These are phyloP conservation scores for Coemansia sp. DNA, from an alignment of 192 early-diverging fungal genomes.

Conservation along the genomic window DNA sequence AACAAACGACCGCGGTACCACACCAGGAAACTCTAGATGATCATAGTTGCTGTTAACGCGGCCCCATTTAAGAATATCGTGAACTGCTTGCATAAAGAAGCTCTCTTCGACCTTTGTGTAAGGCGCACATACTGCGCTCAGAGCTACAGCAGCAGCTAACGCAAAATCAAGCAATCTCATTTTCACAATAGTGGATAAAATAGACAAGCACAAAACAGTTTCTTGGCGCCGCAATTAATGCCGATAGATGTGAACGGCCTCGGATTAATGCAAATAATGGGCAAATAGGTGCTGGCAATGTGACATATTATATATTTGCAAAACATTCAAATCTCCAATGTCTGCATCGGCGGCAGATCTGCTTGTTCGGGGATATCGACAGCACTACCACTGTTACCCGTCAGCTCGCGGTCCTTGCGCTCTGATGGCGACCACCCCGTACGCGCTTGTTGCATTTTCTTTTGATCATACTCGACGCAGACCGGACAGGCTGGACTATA, in stretches of 20 bases:
- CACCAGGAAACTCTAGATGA: conserved; percentile 90
- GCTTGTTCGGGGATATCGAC: conserved; percentile 8
- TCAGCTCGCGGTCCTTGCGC: conserved; percentile 18
- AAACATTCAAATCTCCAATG: conserved; percentile 17
- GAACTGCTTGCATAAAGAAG: conserved; percentile 91
- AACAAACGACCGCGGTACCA: conserved; percentile 91
- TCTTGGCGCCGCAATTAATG: too few relatives aligned
- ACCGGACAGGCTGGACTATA: conserved; percentile 35
- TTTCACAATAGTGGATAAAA: not conserved
- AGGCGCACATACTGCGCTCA: conserved; percentile 56
- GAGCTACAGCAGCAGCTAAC: conserved; percentile 16
- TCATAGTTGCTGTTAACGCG: conserved; percentile 61
- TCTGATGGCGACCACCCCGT: conserved; percentile 38
- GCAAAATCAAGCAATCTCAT: conserved; percentile 20
- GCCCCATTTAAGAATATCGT: conserved; percentile 77
- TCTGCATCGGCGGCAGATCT: conserved; percentile 44
- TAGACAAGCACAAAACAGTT: not conserved
- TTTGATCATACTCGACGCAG: conserved; percentile 37
- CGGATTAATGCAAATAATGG: not conserved
- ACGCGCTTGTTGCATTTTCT: conserved; percentile 17
- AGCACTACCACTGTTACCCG: not conserved
- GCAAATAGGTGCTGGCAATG: not conserved
- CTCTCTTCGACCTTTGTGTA: conserved; percentile 98
- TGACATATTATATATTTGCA: too few relatives aligned
- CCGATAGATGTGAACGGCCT: too few relatives aligned